phyloP scores from a whole-genome alignment of 2,329 filamentous ascomycete genomes.

The Paraconiothyrium sp. region DNA sequence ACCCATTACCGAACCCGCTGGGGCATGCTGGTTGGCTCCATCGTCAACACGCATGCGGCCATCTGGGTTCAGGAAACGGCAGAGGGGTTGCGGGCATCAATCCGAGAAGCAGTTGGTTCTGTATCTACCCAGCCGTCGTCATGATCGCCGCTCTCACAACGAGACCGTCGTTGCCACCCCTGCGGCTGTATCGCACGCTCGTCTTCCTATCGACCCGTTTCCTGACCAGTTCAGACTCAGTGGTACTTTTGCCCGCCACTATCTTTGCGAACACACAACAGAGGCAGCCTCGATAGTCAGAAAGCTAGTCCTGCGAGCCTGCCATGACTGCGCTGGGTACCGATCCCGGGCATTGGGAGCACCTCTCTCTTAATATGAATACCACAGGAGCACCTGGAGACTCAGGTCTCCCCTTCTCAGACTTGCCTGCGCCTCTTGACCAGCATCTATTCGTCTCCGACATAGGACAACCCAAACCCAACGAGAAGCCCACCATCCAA shows the following conservation, averaged over 20 bases:
- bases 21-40: too few species aligned
- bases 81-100: not conserved
- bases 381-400: not conserved
- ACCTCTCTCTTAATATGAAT: not conserved
- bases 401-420: not conserved
- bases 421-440: not conserved
- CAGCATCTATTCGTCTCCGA: slow-evolving; percentile 6
- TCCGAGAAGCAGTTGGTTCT: not conserved
- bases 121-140: not conserved
- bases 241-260: too few species aligned
- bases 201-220: too few species aligned
- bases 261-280: too few species aligned
- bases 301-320: not conserved
- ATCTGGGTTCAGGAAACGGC: too few species aligned
- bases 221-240: too few species aligned
- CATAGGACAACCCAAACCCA: not conserved
- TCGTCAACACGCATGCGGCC: too few species aligned
- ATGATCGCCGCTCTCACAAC: not conserved
- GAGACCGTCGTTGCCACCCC: not conserved
- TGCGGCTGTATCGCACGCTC: not conserved
- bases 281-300: not conserved
- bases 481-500: not conserved
- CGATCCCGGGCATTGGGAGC: not conserved
- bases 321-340: not conserved
- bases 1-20: too few species aligned